Percentiles rank a stretch among this genome's conserved stretches.
Evolutionary conservation across 345 rosid genomes (phyloP).

Genomic region (Lepidium africanum): DNA sequence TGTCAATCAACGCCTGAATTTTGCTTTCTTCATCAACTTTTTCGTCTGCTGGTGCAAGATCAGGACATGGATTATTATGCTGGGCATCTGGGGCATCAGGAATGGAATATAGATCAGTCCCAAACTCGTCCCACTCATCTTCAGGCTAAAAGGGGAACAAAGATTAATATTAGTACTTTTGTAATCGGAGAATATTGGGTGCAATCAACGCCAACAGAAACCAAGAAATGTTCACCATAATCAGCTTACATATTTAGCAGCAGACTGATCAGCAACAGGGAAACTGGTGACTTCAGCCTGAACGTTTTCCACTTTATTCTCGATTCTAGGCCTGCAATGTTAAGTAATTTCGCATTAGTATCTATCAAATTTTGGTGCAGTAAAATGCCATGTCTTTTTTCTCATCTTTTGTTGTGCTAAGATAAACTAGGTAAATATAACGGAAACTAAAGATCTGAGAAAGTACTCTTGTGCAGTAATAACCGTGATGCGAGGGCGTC

Average conservation of each 20-base stretch:
- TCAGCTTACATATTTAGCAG: constrained; percentile 56
- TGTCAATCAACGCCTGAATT: constrained; percentile 81
- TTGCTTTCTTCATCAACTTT: constrained; percentile 92
- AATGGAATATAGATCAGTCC: constrained; percentile 85
- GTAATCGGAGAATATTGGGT: neutral
- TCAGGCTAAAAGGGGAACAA: constrained; percentile 43
- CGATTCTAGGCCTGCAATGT: constrained; percentile 62
- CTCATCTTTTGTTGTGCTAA: neutral
- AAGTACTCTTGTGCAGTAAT: constrained; percentile 79
- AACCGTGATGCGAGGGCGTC: constrained; percentile 93
- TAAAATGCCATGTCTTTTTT: neutral
- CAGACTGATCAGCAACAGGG: constrained; percentile 45
- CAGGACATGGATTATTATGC: constrained; percentile 40
- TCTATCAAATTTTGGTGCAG: neutral
- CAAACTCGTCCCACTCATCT: constrained; percentile 97
- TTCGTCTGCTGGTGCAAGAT: constrained; percentile 51
- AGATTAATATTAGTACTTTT: neutral
- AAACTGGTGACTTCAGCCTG: constrained; percentile 43
- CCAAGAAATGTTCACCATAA: neutral
- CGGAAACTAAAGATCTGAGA: constrained; percentile 42
- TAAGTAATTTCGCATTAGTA: neutral
- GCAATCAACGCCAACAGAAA: neutral
- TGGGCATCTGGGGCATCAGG: constrained; percentile 58
- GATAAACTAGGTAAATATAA: constrained; percentile 7
- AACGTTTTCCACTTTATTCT: constrained; percentile 40